Conservation (phyloP, 805 yeast genomes). For the Ogataea henricii region DNA sequence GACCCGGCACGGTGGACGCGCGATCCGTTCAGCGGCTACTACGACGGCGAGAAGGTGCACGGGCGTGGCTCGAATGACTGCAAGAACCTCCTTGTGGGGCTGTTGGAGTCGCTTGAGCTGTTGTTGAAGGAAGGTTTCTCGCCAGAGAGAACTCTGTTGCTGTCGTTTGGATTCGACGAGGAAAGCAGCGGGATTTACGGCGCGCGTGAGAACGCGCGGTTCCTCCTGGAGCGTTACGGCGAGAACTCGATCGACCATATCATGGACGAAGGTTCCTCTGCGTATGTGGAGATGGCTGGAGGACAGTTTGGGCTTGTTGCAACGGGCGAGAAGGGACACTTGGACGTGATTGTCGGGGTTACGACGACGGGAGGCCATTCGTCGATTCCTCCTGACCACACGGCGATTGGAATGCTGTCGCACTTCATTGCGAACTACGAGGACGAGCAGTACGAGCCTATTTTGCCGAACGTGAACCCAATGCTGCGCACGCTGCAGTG, state of each 20-base stretch:
- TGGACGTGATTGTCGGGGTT: constrained; percentile 48
- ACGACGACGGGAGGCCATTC: constrained; percentile 61
- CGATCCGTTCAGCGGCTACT: constrained; percentile 68
- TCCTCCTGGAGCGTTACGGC: constrained; percentile 58
- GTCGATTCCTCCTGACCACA: constrained; percentile 65
- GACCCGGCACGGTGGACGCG: constrained; percentile 61
- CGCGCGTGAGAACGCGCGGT: constrained; percentile 53
- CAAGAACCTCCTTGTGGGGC: constrained; percentile 66
- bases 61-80: constrained; percentile 83
- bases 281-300: constrained; percentile 35
- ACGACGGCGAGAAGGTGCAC: constrained; percentile 65
- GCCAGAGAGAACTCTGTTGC: constrained; percentile 63
- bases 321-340: constrained; percentile 48
- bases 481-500: constrained; percentile 59
- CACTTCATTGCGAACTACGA: constrained; percentile 61
- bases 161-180: constrained; percentile 80
- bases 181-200: constrained; percentile 68
- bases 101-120: constrained; percentile 65
- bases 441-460: constrained; percentile 50
- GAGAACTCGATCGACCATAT: constrained; percentile 58
- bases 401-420: constrained; percentile 73
- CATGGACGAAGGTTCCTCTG: constrained; percentile 54
- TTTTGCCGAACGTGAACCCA: constrained; percentile 59
- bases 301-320: constrained; percentile 45
- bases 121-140: constrained; percentile 47